phyloP scores from a whole-genome alignment of 441 rosid species.

The Erodium chrysanthum region DNA sequence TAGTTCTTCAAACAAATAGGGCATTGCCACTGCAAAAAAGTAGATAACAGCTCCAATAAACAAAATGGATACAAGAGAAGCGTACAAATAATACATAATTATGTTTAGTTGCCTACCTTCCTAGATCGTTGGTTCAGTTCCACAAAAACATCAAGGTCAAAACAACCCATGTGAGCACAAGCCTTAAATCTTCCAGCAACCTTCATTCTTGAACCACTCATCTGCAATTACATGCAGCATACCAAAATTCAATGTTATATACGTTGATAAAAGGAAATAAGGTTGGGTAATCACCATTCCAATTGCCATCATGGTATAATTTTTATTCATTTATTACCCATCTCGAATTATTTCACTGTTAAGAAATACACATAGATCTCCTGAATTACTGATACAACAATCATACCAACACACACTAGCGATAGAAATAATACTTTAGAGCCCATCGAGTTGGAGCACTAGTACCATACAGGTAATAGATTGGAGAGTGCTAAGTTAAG shows the following conservation, averaged over 20 bases:
- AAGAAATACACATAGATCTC: background rate
- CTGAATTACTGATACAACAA: background rate
- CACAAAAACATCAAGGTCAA: slow-evolving; percentile 94
- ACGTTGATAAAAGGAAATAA: background rate
- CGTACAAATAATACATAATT: slow-evolving; percentile 8
- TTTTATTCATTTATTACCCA: background rate
- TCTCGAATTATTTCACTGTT: background rate
- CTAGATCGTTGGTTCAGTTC: slow-evolving; percentile 95
- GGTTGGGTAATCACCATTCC: background rate
- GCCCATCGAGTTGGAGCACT: background rate
- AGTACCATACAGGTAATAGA: background rate
- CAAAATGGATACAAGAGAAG: slow-evolving; percentile 6
- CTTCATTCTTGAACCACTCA: slow-evolving; percentile 95
- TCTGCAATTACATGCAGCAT: slow-evolving; percentile 32
- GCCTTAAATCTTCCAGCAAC: slow-evolving; percentile 95
- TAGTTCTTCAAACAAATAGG: slow-evolving; percentile 89
- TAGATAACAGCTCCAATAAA: slow-evolving; percentile 17
- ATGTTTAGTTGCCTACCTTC: slow-evolving; percentile 53
- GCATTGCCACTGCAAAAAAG: slow-evolving; percentile 87
- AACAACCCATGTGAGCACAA: slow-evolving; percentile 93
- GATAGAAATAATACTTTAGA: background rate
- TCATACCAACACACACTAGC: background rate
- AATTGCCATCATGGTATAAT: background rate
- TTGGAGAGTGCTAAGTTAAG: too few relatives aligned
- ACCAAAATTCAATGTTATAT: background rate